These are phyloP conservation scores for Pistacia vera DNA, from an alignment of 345 rosid genomes.

Conservation along the genomic window DNA sequence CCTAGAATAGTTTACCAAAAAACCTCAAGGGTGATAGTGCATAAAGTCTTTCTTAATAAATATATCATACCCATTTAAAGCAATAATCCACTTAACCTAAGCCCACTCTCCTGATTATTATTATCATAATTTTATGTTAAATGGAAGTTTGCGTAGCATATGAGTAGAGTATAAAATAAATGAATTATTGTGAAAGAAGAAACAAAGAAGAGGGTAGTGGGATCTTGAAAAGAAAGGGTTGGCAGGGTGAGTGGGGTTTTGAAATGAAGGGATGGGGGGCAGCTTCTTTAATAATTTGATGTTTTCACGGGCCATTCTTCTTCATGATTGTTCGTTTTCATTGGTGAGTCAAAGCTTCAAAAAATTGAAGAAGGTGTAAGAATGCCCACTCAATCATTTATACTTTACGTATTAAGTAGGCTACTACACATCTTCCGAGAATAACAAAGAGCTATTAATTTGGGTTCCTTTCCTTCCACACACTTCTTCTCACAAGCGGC, in stretches of 20 bases:
- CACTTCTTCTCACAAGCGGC: too few relatives aligned
- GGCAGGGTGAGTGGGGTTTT: neutral
- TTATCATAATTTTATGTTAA: too few relatives aligned
- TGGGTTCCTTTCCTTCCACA: too few relatives aligned
- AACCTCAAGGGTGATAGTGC: too few relatives aligned
- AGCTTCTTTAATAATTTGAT: conserved; percentile 21
- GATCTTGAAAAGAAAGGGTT: neutral
- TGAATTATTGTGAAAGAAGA: neutral
- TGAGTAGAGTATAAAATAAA: neutral
- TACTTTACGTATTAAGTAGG: neutral
- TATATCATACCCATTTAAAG: neutral
- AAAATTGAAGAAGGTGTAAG: neutral
- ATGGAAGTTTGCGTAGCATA: neutral
- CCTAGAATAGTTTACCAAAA: too few relatives aligned
- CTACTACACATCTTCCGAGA: neutral
- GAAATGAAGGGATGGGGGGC: neutral
- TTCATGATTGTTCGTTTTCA: conserved; percentile 19
- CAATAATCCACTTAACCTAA: conserved; percentile 18
- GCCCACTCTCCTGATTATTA: neutral
- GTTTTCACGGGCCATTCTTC: conserved; percentile 11
- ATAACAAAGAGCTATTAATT: neutral
- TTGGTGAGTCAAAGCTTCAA: conserved; percentile 14
- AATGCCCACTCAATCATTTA: neutral
- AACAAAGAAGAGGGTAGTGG: conserved; percentile 11
- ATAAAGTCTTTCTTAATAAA: too few relatives aligned